Evolutionary conservation across 345 rosid species (phyloP).

Genomic region (Eutrema japonicum): DNA sequence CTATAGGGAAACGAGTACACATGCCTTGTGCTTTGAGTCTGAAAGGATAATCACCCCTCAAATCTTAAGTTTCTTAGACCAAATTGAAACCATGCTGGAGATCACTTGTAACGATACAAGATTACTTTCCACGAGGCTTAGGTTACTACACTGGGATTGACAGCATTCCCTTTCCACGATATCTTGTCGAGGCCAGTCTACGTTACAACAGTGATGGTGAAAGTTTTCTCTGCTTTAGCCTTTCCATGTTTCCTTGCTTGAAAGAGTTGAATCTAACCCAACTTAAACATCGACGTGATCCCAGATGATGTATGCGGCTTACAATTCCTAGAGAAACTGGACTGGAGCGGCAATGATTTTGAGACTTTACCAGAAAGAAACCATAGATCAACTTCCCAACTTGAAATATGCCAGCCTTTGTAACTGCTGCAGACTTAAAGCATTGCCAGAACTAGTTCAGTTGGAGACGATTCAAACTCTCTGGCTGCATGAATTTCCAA

Average conservation of each 20-base stretch:
- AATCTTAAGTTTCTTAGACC: too few species aligned
- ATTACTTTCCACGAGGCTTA: not conserved
- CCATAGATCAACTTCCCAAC: not conserved
- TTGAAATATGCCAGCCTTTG: not conserved
- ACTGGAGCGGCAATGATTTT: conserved; percentile 35
- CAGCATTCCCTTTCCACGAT: too few species aligned
- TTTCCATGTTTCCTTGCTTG: not conserved
- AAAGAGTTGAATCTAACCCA: conserved; percentile 20
- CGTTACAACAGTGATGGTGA: not conserved
- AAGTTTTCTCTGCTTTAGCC: too few species aligned
- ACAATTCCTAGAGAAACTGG: conserved; percentile 29
- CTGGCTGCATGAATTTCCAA: conserved; percentile 14
- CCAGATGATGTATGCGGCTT: not conserved
- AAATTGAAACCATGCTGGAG: too few species aligned
- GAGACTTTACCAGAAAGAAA: conserved; percentile 13
- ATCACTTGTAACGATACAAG: too few species aligned
- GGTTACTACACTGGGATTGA: conserved; percentile 23
- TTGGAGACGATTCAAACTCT: conserved; percentile 24
- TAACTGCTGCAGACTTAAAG: not conserved
- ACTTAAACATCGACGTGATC: conserved; percentile 16
- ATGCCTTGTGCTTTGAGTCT: too few species aligned
- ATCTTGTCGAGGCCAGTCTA: conserved; percentile 20
- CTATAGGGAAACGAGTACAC: too few species aligned
- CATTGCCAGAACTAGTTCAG: conserved; percentile 19
- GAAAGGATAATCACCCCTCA: too few species aligned